Conservation (phyloP, 2,329 filamentous ascomycete species). For the Didymella pomorum region DNA sequence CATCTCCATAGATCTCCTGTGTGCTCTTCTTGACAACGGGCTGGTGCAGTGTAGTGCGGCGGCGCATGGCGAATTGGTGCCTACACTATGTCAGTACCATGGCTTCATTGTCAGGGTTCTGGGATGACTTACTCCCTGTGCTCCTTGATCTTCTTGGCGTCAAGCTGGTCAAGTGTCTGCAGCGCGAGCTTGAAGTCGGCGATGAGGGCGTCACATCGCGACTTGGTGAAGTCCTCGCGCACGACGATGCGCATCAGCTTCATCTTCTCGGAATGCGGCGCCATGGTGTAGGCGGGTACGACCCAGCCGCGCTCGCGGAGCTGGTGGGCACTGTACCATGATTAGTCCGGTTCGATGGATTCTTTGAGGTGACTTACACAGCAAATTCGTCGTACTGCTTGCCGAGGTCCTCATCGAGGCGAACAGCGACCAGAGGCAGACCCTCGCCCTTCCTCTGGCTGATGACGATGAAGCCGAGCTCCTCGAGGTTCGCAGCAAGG, state of each 20-base stretch:
- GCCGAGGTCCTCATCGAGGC: slow-evolving; percentile 66
- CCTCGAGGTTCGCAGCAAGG: slow-evolving; percentile 74
- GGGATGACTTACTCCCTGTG: slow-evolving; percentile 66
- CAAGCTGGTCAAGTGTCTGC: slow-evolving; percentile 75
- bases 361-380: slow-evolving; percentile 40
- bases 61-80: slow-evolving; percentile 32
- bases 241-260: slow-evolving; percentile 95
- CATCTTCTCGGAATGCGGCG: slow-evolving; percentile 80
- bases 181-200: slow-evolving; percentile 80
- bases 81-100: not conserved
- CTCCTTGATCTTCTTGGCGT: slow-evolving; percentile 72
- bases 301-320: slow-evolving; percentile 90
- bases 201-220: slow-evolving; percentile 80
- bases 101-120: not conserved
- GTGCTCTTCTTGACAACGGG: slow-evolving; percentile 47
- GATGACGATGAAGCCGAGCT: slow-evolving; percentile 87
- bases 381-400: slow-evolving; percentile 65
- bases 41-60: slow-evolving; percentile 41
- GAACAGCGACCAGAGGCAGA: slow-evolving; percentile 89
- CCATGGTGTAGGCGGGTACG: slow-evolving; percentile 97
- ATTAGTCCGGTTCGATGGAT: slow-evolving; percentile 1
- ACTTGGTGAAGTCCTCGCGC: slow-evolving; percentile 87
- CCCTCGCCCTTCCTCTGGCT: slow-evolving; percentile 79
- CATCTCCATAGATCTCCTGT: slow-evolving; percentile 65
- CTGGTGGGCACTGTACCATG: slow-evolving; percentile 69